Conservation (phyloP, 345 rosid genomes). For the Litchi chinensis region DNA sequence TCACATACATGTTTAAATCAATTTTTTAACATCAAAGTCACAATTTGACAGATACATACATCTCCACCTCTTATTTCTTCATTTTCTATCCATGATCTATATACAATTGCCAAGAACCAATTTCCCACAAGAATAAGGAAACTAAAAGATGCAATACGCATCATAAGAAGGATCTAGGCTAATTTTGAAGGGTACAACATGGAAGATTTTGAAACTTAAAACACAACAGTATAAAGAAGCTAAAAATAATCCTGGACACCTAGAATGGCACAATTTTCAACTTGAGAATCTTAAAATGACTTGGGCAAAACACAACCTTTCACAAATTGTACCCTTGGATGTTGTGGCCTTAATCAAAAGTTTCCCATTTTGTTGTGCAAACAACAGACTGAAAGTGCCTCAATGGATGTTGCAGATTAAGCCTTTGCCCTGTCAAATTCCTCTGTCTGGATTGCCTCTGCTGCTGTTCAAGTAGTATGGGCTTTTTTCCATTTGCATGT, state of each 20-base stretch:
- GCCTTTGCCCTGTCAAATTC: slow-evolving; percentile 19
- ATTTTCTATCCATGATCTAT: slow-evolving; percentile 12
- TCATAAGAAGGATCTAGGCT: too few relatives aligned
- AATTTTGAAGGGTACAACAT: too few relatives aligned
- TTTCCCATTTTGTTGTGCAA: slow-evolving; percentile 62
- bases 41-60: background rate
- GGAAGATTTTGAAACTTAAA: too few relatives aligned
- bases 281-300: background rate
- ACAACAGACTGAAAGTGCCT: slow-evolving; percentile 31
- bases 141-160: too few relatives aligned
- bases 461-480: slow-evolving; percentile 11
- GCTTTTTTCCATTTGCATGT: slow-evolving; percentile 29
- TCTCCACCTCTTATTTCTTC: background rate
- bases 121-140: too few relatives aligned
- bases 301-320: background rate
- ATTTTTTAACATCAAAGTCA: background rate
- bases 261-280: too few relatives aligned
- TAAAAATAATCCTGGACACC: too few relatives aligned
- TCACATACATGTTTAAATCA: background rate
- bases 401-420: slow-evolving; percentile 23
- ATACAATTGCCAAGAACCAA: too few relatives aligned
- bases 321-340: background rate
- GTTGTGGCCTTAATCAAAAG: slow-evolving; percentile 42
- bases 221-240: too few relatives aligned
- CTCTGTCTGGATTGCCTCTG: background rate